Evolutionary conservation across 2,329 filamentous ascomycete genomes (phyloP), one percentile per base, ranked within the genome.

Genomic region (Graphiopsis chlorocephala): DNA sequence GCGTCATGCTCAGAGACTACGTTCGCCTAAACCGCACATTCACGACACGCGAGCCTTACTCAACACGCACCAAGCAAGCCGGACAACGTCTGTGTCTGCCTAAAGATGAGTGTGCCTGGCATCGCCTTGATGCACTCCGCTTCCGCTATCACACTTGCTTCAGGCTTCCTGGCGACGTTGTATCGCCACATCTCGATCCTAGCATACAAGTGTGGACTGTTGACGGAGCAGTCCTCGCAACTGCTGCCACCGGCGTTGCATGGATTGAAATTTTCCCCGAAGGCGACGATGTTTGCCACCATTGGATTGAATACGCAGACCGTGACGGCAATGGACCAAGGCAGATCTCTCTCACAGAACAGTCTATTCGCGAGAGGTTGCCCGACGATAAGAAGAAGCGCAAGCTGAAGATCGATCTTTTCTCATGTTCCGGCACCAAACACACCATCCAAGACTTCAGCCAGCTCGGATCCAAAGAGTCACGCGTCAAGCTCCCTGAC

Each of bases 131-230:
- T 77, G 88, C 88, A 62, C 83, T 99, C 61, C 90, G 93, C 45
- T 97, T 97, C 80, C 89, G 93, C 68, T 90, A 89, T 70, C 95
- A 99, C 74, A 92, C 93, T 4, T 93, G 91, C 75, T 98, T 99
- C 81, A 85, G 88, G 63, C 84, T 96, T 61, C 92, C 93, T 0
- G 89, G 87, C 64, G 95, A 98, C 71, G 79, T 85, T 5, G 79
- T 85, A 17, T 75, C 85, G 45, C 63, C 69, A 14, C 29, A 62
- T 17, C 84, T 82, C 67, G 93, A 97, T 70, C 85, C 86, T 38
- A 93, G 91, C 68, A 85, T 97, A 1, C 92, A 96, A 72, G 91
- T 91, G 0, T 98, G 92, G 88, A 88, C 90, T 0, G 87, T 94
- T 0, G 93, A 96, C 65, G 88, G 89, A 12, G 89, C 88, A 63